Conservation (phyloP, 257 asterid species). For the Scutellaria galericulata region DNA sequence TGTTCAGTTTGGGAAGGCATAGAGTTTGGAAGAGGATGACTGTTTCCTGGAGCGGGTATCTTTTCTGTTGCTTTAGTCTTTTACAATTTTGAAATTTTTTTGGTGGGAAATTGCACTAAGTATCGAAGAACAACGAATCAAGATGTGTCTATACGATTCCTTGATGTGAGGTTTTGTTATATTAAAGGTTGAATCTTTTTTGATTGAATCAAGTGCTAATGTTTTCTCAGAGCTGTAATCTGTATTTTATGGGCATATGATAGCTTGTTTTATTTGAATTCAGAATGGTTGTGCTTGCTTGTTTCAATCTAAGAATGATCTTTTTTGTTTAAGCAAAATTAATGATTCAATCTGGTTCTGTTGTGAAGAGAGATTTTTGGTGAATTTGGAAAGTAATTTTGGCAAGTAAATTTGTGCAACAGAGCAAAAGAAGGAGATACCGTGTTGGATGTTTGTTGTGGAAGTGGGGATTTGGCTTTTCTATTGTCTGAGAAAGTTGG, state of each 20-base stretch:
- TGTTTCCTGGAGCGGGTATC: conserved; percentile 88
- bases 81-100: neutral
- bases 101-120: neutral
- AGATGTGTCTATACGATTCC: neutral
- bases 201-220: neutral
- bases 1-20: conserved; percentile 73
- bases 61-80: neutral
- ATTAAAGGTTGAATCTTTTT: conserved; percentile 28
- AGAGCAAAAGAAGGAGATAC: conserved; percentile 81
- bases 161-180: neutral
- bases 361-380: conserved; percentile 6
- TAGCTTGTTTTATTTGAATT: conserved; percentile 1
- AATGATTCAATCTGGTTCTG: neutral
- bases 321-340: neutral
- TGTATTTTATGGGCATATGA: neutral
- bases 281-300: neutral
- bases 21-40: conserved; percentile 92
- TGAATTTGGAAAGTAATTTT: conserved; percentile 22
- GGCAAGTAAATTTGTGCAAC: conserved; percentile 29
- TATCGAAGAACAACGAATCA: neutral
- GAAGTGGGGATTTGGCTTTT: conserved; percentile 92
- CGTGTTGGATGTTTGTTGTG: conserved; percentile 88
- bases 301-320: neutral
- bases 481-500: conserved; percentile 84
- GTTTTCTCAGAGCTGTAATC: neutral